Base-by-base conservation (phyloP, 441 rosid genomes). In the Heliophila coronopifolia region DNA sequence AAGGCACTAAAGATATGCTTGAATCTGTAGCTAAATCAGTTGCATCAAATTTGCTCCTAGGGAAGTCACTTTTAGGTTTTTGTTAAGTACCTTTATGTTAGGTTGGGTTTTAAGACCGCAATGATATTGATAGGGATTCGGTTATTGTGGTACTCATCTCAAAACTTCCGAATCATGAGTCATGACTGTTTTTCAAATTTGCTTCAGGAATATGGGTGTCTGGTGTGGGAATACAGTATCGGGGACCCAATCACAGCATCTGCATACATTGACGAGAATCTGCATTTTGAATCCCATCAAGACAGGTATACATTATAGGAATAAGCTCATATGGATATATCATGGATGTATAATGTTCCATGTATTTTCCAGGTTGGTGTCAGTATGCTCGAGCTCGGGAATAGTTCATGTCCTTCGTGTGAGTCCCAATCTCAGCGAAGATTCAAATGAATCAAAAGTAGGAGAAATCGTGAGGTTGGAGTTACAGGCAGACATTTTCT, bases 201-300 rank as follows among this genome's bases (percentile, higher is more conserved):
- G n/a, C 57, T 54, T 65, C 79, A 89, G 97, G 90, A 67, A 65
- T 78, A 58, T 0, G 97, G 95, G 12, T 61, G 69, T 41, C 58
- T 70, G 18, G 60, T 73, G 16, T 92, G 99, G 98, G 90, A 81
- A 59, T 67, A 77, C 48, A 40, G 69, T 52, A 71, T 80, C 9
- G 94, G 84, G 65, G 71, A 67, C 58, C 83, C 99, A 30, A 73
- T 88, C 45, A 83, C 90, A 13, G 79, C 95, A 38, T 85, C 99
- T 60, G 85, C 95, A 17, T 88, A 78, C 72, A 70, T 92, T 3
- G 97, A 92, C 50, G 95, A 92, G 67, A 77, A 80, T 69, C 69
- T 88, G 57, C 77, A 64, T 66, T 66, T 88, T 53, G 58, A 58
- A n/a, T 68, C 80, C 9, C 45, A 59, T 26, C 63, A 77, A 2